Evolutionary conservation across 257 asterid genomes (phyloP), one percentile per base, ranked within the genome.

Genomic region (Lycium barbarum): DNA sequence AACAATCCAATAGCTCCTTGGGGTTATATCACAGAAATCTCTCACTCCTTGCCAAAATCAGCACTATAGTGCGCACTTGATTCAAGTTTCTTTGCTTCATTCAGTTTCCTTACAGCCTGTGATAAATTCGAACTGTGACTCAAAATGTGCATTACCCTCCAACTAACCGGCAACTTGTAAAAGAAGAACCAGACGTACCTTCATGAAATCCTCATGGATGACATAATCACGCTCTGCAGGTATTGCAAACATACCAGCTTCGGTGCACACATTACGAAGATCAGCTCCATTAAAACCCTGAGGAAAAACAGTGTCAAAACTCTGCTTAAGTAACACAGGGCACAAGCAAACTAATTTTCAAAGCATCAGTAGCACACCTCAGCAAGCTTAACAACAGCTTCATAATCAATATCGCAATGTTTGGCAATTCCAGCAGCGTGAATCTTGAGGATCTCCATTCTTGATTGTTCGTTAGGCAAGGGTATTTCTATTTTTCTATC

Each of bases 361-460:
- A 58, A 72, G 54, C 11, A 70, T 36, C 17, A 8, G 63, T 33
- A 82, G 86, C 88, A 84, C 63, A 91, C 94, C 92, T 93, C 96
- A 8, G 94, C 98, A 86, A 93, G 98, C 85, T 92, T 93, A 83
- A 92, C 93, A 80, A 92, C 91, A 72, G 96, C 94, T 84, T 93
- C 97, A 53, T 93, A 92, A 87, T 92, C 96, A 84, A 93, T 93
- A 84, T 91, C 97, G 57, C 97, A 95, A 72, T 92, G 97, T 84
- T 93, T 92, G 63, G 96, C 97, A 80, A 92, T 93, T 85, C 96
- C 96, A 84, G 95, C 84, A 17, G 95, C 96, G 82, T 93, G 97
- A 73, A 92, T 93, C 85, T 91, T 93, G 83, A 93, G 94, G 49
- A 93, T 90, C 85, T 93, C 96, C 91, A 90, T 87, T 79, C 98